These are phyloP conservation scores for Chloranthus sessilifolius DNA, from an alignment of 164 flowering plant genomes.

Conservation along the genomic window DNA sequence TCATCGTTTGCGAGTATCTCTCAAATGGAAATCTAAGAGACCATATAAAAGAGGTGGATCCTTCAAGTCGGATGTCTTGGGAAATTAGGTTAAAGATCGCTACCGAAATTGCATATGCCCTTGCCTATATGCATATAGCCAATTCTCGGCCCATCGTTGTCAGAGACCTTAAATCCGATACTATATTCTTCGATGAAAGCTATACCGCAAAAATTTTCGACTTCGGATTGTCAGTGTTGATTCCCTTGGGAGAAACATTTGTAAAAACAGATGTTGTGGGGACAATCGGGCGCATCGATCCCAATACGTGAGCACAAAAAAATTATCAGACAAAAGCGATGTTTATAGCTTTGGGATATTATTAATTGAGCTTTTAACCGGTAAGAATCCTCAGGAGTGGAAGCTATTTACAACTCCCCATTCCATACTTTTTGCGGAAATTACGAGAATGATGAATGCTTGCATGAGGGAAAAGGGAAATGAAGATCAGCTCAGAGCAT, in stretches of 20 bases:
- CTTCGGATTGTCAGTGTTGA: background rate
- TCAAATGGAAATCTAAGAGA: background rate
- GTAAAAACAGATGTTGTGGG: background rate
- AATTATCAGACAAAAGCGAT: no score
- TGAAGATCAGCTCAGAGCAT: no score
- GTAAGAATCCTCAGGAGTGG: no score
- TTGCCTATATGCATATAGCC: background rate
- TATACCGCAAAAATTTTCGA: background rate
- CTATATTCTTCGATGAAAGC: background rate
- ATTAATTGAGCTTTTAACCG: no score
- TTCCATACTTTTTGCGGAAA: no score
- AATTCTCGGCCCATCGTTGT: background rate
- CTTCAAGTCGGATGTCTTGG: background rate
- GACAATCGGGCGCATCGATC: background rate
- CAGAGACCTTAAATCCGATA: background rate
- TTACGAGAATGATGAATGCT: no score
- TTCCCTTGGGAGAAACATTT: background rate
- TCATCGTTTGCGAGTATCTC: background rate
- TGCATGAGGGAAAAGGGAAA: no score
- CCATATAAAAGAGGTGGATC: no score
- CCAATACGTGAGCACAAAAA: background rate
- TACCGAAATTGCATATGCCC: background rate
- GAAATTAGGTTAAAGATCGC: background rate
- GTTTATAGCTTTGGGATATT: no score
- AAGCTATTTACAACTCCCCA: no score